Base-by-base conservation (phyloP, 208 protist species). In the Leishmania martiniquensis region DNA sequence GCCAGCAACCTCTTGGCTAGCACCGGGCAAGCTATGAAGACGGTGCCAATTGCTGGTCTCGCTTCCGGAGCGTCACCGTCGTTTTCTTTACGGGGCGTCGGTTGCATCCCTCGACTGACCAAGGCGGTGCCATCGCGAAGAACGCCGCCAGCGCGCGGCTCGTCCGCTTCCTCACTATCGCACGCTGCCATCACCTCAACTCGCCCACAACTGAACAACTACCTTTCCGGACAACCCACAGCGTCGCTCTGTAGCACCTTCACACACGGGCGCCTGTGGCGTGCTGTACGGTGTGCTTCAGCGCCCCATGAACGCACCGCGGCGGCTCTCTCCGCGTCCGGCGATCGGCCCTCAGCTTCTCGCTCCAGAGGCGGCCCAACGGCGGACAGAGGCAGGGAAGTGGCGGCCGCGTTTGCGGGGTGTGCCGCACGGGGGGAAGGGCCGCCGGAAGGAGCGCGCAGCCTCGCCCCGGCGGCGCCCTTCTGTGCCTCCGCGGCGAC, bases 161-260 rank as follows among this genome's bases (percentile, higher is more conserved):
- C 75, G 17, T 39, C 80, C 0, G 25, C 67, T 22, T 51, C 72
- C 25, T 20, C 70, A 25, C 20, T n/a, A 1, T 29, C 22, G 32
- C 70, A 51, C 52, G 4, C 51, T 32, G 29, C 39, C 39, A 32
- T 9, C 29, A 45, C 62, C 32, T 25, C 42, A 49, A 37, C 65
- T 32, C n/a, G 51, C 5, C 62, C 78, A 67, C 73, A 71, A 6
- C 42, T 78, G 52, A 83, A 83, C 49, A 83, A 83, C 68, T 83
- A 78, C 42, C 54, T 83, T 45, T n/a, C 74, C 17, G 77, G 71
- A 13, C 71, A 77, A 10, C 37, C 71, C 12, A 66, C 62, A 4
- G 25, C 45, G 2, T n/a, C 78, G 37, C 17, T 65, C 71, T 34
- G 32, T n/a, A 75, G 44, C 47, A 39, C 5, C 44, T 32, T 54